Evolutionary conservation across 176 grass and related monocot genomes (phyloP).

Genomic region (Oryza punctata): DNA sequence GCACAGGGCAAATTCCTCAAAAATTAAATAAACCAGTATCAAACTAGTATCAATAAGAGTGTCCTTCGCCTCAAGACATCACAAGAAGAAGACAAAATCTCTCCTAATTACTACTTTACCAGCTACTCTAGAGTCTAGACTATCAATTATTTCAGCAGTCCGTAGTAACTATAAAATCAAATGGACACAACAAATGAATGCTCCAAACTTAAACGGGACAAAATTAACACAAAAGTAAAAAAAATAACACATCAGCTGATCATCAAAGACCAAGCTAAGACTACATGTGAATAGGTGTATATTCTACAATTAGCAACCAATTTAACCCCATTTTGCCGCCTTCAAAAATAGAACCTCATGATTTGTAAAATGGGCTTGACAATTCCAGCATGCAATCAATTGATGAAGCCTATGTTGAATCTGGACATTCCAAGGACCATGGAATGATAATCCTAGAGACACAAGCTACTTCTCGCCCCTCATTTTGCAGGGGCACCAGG

Average conservation of each 20-base stretch:
- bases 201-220: not conserved
- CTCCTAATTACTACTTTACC: not conserved
- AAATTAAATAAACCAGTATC: not conserved
- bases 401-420: conserved; percentile 22
- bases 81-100: conserved; percentile 27
- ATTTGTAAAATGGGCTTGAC: conserved; percentile 13
- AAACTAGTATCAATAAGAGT: not conserved
- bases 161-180: conserved; percentile 23
- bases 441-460: not conserved
- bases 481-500: conserved; percentile 41
- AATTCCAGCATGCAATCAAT: conserved; percentile 34
- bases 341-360: conserved; percentile 49
- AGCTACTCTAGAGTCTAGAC: conserved; percentile 25
- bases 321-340: conserved; percentile 8
- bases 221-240: not conserved
- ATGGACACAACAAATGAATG: conserved; percentile 31
- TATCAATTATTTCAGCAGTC: conserved; percentile 36
- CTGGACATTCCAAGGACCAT: not conserved
- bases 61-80: not conserved
- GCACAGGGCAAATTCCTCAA: not conserved
- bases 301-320: conserved; percentile 55
- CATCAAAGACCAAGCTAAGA: conserved; percentile 27
- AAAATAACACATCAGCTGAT: conserved; percentile 27
- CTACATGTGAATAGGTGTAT: conserved; percentile 44
- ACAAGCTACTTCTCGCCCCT: not conserved